These are phyloP conservation scores for Hypoxylon sp. DNA, from an alignment of 2,329 filamentous ascomycete species.

Conservation along the genomic window DNA sequence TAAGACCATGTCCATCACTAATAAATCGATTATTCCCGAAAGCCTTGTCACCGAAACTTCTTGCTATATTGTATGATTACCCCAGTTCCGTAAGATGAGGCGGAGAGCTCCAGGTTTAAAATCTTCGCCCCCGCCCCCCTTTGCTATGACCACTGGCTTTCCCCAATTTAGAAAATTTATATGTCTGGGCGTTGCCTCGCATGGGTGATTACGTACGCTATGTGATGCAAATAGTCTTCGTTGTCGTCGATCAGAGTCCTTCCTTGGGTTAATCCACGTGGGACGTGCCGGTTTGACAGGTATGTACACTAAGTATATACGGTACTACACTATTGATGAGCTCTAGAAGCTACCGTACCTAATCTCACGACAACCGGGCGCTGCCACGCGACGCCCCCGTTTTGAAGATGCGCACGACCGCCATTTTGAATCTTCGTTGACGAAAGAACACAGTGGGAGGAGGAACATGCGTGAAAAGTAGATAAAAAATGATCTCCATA, in stretches of 20 bases:
- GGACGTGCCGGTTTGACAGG: not conserved
- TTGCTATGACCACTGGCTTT: not conserved
- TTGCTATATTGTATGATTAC: not conserved
- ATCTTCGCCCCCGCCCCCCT: not conserved
- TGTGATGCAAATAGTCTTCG: not conserved
- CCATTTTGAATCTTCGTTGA: not conserved
- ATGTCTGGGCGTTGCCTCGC: not conserved
- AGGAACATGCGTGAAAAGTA: not conserved
- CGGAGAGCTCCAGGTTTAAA: not conserved
- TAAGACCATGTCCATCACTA: not conserved
- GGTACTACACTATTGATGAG: not conserved
- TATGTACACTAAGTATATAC: not conserved
- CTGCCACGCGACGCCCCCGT: not conserved
- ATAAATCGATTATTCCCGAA: not conserved
- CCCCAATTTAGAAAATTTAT: not conserved
- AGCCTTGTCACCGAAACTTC: not conserved
- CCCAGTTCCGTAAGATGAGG: conserved; percentile 1
- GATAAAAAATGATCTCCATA: not conserved
- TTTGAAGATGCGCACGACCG: not conserved
- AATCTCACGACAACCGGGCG: not conserved
- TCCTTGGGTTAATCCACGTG: conserved; percentile 4
- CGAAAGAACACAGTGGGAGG: not conserved
- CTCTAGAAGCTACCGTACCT: not conserved
- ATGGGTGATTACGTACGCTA: not conserved
- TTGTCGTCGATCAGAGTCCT: not conserved